These are phyloP conservation scores for Paramyrothecium sp. DNA, from an alignment of 2,329 filamentous ascomycete genomes.

Conservation along the genomic window DNA sequence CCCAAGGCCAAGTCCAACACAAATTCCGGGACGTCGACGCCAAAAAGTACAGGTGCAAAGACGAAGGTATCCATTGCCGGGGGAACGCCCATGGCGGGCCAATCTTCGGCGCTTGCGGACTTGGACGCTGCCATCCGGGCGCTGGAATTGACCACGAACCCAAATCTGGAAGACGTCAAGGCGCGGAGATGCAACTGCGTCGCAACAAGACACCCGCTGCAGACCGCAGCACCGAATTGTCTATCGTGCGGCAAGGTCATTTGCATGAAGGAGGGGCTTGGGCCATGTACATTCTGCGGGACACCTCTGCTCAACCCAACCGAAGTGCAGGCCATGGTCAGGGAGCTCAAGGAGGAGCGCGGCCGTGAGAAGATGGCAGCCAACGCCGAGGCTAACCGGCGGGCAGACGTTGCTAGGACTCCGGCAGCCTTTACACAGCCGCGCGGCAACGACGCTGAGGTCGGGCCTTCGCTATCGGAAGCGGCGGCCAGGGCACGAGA, in stretches of 20 bases:
- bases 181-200: slow-evolving; percentile 82
- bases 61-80: slow-evolving; percentile 73
- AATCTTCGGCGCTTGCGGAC: slow-evolving; percentile 70
- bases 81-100: slow-evolving; percentile 78
- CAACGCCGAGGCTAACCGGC: slow-evolving; percentile 69
- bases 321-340: slow-evolving; percentile 84
- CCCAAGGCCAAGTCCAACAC: slow-evolving; percentile 55
- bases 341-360: slow-evolving; percentile 78
- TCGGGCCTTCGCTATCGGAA: slow-evolving; percentile 39
- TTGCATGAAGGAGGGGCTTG: slow-evolving; percentile 89
- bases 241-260: slow-evolving; percentile 91
- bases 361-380: slow-evolving; percentile 82
- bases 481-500: slow-evolving; percentile 69
- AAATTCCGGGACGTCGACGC: slow-evolving; percentile 50
- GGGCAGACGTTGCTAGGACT: slow-evolving; percentile 61
- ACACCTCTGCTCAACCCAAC: slow-evolving; percentile 66
- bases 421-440: slow-evolving; percentile 59
- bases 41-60: slow-evolving; percentile 49
- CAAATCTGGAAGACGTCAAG: slow-evolving; percentile 55
- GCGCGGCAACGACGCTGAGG: slow-evolving; percentile 29
- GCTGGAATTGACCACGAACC: slow-evolving; percentile 90
- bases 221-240: slow-evolving; percentile 92
- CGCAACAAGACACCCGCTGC: slow-evolving; percentile 80
- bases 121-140: slow-evolving; percentile 80
- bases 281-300: slow-evolving; percentile 90